Base-by-base conservation (phyloP, 1,284 basidiomycete species). In the Rhodotorula sp. region DNA sequence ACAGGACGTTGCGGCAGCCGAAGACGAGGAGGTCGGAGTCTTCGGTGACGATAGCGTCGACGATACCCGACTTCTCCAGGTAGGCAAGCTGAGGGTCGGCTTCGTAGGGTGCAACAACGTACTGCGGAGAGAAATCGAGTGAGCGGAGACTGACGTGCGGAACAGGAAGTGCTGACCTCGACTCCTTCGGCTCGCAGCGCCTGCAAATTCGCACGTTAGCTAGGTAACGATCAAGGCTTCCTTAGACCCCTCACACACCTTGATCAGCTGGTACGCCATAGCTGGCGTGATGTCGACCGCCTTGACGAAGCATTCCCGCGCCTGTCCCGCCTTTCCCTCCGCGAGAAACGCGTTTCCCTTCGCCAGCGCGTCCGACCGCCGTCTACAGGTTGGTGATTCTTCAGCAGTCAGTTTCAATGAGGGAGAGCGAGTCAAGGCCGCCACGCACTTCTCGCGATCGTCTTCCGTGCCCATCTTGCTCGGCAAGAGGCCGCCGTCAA, bases 1-100 rank as follows among this genome's bases (percentile, higher is more conserved):
- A 92, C 27, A 84, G 78, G 62, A 83, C 82, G 78, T 81, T 90
- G 75, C 86, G 85, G 82, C 94, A 96, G 20, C 95, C 96, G 79
- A 97, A 99, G 51, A 99, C 94, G 72, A 99, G 88, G 61, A 99
- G 84, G 81, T 99, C 96, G 9, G 95, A 98, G 82, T 99, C 96
- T 81, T 99, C 96, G 1, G 96, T 98, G 76, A 99, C 86, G 79
- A 99, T 90, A 5, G 89, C 96, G 79, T 96, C 89, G 61, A 96
- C 92, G 59, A 91, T 78, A 20, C 92, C 91, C 54, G 84, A 81
- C 56, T 86, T 87, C 79, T 99, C 96, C 58, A 99, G 85, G 81
- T 89, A 98, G 64, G 92, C 90, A 68, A 99, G 86, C 80, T 99
- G 96, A 0, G 96, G 94, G 79, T 99, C 96, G 0, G 96, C 96